Conservation (phyloP, 192 early-diverging fungal species). For the Mortierella hygrophila region DNA sequence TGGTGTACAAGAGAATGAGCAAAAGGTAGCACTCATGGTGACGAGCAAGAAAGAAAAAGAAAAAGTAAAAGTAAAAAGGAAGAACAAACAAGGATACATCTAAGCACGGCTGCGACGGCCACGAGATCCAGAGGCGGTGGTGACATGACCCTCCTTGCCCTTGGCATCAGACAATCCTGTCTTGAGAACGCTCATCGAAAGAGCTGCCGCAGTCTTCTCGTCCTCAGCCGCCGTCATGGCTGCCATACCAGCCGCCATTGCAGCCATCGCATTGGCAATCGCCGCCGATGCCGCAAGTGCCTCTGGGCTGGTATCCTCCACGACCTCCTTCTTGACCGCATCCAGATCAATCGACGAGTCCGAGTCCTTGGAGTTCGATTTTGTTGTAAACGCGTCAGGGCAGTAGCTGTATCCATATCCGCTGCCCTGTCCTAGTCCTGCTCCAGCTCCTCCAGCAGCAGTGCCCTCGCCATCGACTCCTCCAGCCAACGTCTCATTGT, state of each 20-base stretch:
- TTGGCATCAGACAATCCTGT: neutral
- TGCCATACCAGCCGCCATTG: slow-evolving; percentile 49
- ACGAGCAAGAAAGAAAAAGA: neutral
- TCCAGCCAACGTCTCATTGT: slow-evolving; percentile 31
- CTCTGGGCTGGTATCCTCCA: slow-evolving; percentile 31
- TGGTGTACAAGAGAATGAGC: too few relatives aligned
- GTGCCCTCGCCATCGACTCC: slow-evolving; percentile 25
- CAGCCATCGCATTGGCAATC: slow-evolving; percentile 53
- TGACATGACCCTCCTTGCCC: neutral
- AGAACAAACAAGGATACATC: neutral
- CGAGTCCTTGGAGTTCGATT: neutral
- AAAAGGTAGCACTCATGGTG: neutral
- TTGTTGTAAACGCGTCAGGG: slow-evolving; percentile 1
- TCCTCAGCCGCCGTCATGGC: slow-evolving; percentile 49
- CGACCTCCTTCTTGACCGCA: neutral
- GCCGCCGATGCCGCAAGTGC: slow-evolving; percentile 27
- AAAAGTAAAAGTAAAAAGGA: neutral
- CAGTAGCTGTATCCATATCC: slow-evolving; percentile 54
- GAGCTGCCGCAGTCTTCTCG: slow-evolving; percentile 23
- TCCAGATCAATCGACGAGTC: neutral
- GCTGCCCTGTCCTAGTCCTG: slow-evolving; percentile 45
- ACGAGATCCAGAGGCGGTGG: neutral
- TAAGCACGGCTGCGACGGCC: neutral
- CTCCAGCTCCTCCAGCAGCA: slow-evolving; percentile 32
- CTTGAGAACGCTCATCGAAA: neutral